Percentiles rank a stretch among this genome's conserved stretches.
Evolutionary conservation across 202 grass and related monocot species (phyloP).

Genomic region (Eragrostis tef): DNA sequence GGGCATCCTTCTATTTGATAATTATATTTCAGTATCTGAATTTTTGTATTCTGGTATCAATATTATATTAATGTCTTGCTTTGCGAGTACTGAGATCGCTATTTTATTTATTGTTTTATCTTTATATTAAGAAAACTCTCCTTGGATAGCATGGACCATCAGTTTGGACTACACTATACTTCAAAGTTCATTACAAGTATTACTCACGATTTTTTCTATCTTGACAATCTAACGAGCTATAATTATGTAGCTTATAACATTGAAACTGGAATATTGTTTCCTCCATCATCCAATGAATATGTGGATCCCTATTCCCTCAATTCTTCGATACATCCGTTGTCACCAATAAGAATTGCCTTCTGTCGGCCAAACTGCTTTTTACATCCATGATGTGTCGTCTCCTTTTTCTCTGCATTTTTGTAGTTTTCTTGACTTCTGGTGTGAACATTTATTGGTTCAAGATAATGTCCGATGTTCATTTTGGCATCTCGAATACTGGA

Average conservation of each 20-base stretch:
- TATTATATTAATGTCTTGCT: constrained; percentile 5
- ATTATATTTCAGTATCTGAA: neutral
- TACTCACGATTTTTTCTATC: neutral
- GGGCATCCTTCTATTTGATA: constrained; percentile 30
- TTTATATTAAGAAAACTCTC: neutral
- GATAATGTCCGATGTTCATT: neutral
- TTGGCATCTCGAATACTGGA: neutral
- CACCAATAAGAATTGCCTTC: no score
- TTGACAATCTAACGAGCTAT: neutral
- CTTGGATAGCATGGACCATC: neutral
- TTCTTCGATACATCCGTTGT: no score
- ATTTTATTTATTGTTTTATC: neutral
- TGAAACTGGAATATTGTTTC: neutral
- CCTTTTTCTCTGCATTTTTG: no score
- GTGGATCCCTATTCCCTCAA: no score
- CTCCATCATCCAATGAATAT: no score
- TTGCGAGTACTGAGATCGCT: neutral
- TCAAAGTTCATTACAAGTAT: neutral
- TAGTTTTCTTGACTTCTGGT: no score
- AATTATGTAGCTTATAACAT: neutral
- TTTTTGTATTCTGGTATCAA: neutral
- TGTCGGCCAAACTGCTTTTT: no score
- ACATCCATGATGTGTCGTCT: no score
- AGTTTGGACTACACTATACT: constrained; percentile 7
- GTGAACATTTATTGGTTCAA: neutral